phyloP scores from a whole-genome alignment of 352 stramenopile species.

The Phytopythium helicoides region DNA sequence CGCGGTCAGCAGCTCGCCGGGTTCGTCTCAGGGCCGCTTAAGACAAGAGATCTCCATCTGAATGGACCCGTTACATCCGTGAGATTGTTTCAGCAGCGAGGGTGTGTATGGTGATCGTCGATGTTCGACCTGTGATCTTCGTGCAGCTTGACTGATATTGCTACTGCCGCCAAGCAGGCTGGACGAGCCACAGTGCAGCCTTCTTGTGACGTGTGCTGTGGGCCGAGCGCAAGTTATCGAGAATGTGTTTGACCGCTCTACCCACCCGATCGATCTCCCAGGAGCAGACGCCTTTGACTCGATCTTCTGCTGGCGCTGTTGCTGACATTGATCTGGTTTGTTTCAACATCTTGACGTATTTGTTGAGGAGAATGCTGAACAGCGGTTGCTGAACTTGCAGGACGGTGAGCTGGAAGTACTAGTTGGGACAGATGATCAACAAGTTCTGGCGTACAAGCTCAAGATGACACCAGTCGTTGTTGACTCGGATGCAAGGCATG shows the following conservation, averaged over 20 bases:
- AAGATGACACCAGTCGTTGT: neutral
- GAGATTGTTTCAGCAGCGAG: conserved; percentile 39
- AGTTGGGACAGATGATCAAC: conserved; percentile 57
- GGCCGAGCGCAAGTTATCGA: conserved; percentile 52
- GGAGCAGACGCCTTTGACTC: conserved; percentile 62
- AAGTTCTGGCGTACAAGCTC: conserved; percentile 56
- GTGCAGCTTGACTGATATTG: neutral
- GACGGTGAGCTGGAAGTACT: conserved; percentile 59
- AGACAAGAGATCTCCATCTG: conserved; percentile 47
- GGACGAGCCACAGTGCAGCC: conserved; percentile 23
- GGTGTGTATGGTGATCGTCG: neutral
- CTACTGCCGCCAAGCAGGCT: neutral
- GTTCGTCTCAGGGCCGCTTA: conserved; percentile 44
- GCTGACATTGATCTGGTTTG: conserved; percentile 69
- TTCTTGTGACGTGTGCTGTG: conserved; percentile 65
- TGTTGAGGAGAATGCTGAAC: neutral
- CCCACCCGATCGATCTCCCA: conserved; percentile 24
- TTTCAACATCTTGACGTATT: neutral
- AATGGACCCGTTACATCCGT: conserved; percentile 62
- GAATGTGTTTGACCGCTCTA: conserved; percentile 37
- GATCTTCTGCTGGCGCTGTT: conserved; percentile 46
- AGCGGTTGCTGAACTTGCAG: conserved; percentile 15
- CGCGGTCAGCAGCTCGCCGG: conserved; percentile 26
- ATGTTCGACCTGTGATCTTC: neutral
- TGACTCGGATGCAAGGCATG: neutral